Percentiles rank a stretch among this genome's conserved stretches.
These are phyloP conservation scores for Thalia dealbata DNA, from an alignment of 176 grass and related monocot species.

Conservation along the genomic window DNA sequence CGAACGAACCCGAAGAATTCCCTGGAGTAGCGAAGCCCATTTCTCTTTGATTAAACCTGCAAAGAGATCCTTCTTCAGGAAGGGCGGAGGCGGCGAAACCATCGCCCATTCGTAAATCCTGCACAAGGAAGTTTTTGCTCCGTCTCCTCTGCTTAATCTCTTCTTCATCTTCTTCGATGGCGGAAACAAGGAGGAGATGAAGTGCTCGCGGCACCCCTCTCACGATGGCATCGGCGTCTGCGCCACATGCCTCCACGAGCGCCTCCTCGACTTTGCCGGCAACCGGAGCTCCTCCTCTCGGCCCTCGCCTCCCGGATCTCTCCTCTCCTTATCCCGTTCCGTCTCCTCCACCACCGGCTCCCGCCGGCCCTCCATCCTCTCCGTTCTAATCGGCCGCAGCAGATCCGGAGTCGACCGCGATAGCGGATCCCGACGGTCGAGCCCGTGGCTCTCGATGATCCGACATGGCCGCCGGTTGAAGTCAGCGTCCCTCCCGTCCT, in stretches of 20 bases:
- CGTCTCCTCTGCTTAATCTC: neutral
- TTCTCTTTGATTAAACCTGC: too few species aligned
- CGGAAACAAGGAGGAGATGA: neutral
- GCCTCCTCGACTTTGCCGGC: conserved; percentile 5
- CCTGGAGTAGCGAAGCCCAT: too few species aligned
- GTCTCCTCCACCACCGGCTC: neutral
- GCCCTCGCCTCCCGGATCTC: neutral
- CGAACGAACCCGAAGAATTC: too few species aligned
- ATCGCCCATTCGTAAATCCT: too few species aligned
- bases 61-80: too few species aligned
- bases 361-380: neutral
- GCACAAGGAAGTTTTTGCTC: neutral
- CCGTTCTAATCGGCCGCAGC: neutral
- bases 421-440: neutral
- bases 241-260: conserved; percentile 11
- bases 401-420: neutral
- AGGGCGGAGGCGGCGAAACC: too few species aligned
- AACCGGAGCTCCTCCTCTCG: neutral
- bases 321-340: neutral
- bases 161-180: neutral
- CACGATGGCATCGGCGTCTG: conserved; percentile 11
- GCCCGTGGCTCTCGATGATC: conserved; percentile 9
- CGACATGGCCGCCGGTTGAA: neutral
- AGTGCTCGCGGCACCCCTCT: neutral
- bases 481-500: neutral